These are phyloP conservation scores for Schizosaccharomyces japonicus DNA, from an alignment of 805 yeast genomes.

Conservation along the genomic window DNA sequence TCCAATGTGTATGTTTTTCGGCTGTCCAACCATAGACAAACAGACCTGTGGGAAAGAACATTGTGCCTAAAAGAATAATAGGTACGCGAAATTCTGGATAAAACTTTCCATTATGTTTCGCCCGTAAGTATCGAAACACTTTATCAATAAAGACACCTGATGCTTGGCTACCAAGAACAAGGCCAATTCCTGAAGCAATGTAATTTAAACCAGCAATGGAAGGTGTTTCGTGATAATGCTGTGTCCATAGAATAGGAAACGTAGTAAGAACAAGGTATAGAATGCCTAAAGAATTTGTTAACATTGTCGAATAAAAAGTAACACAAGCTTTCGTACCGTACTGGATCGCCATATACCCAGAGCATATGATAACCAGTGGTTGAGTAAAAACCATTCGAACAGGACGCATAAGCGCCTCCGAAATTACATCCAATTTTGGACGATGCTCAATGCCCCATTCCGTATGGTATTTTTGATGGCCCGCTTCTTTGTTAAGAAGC, in stretches of 20 bases:
- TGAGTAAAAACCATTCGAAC: constrained; percentile 1
- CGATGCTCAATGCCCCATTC: not conserved
- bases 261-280: constrained; percentile 20
- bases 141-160: constrained; percentile 18
- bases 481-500: constrained; percentile 27
- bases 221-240: not conserved
- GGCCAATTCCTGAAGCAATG: constrained; percentile 33
- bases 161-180: constrained; percentile 24
- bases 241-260: constrained; percentile 20
- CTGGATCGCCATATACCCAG: constrained; percentile 4
- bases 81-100: constrained; percentile 41
- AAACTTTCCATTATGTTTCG: constrained; percentile 27
- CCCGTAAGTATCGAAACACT: constrained; percentile 13
- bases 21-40: constrained; percentile 54
- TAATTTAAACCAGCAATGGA: constrained; percentile 32
- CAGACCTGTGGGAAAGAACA: constrained; percentile 33
- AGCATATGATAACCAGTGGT: constrained; percentile 4
- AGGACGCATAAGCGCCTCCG: constrained; percentile 1
- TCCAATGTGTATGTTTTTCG: constrained; percentile 30
- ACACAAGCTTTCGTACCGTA: not conserved
- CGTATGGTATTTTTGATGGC: constrained; percentile 20
- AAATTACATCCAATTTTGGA: not conserved
- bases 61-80: constrained; percentile 24
- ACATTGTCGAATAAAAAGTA: not conserved
- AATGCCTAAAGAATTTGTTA: not conserved